Evolutionary conservation across 2,329 filamentous ascomycete genomes (phyloP).

Genomic region (Trematosphaeria pertusa): DNA sequence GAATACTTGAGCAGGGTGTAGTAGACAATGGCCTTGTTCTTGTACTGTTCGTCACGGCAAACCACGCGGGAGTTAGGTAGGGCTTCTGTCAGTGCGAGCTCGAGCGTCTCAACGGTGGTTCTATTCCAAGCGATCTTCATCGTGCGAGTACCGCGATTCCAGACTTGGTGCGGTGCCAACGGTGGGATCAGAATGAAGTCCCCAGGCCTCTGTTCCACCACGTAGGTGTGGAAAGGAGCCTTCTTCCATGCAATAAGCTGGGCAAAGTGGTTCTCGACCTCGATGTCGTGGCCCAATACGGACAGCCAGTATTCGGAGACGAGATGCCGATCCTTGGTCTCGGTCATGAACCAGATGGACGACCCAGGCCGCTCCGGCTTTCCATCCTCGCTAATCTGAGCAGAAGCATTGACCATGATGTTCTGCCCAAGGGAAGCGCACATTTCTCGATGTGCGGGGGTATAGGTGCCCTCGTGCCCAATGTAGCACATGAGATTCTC

Average conservation of each 20-base stretch:
- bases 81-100: slow-evolving; percentile 84
- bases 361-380: slow-evolving; percentile 79
- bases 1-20: slow-evolving; percentile 84
- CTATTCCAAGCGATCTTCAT: slow-evolving; percentile 99
- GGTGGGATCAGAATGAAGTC: slow-evolving; percentile 95
- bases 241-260: slow-evolving; percentile 96
- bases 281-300: slow-evolving; percentile 92
- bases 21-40: slow-evolving; percentile 95
- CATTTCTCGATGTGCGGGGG: slow-evolving; percentile 95
- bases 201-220: slow-evolving; percentile 88
- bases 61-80: slow-evolving; percentile 88
- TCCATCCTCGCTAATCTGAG: slow-evolving; percentile 67
- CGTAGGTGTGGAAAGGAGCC: slow-evolving; percentile 89
- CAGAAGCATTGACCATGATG: slow-evolving; percentile 94
- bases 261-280: slow-evolving; percentile 96
- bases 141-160: slow-evolving; percentile 94
- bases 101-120: slow-evolving; percentile 88
- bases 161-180: slow-evolving; percentile 93
- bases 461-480: slow-evolving; percentile 96
- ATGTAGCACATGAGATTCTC: slow-evolving; percentile 99
- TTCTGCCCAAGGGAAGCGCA: slow-evolving; percentile 96
- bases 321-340: slow-evolving; percentile 87
- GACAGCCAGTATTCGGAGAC: slow-evolving; percentile 95
- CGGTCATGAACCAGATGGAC: slow-evolving; percentile 99
- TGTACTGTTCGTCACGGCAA: slow-evolving; percentile 97